Evolutionary conservation across 257 asterid species (phyloP), one percentile per base, ranked within the genome.

Genomic region (Nicotiana attenuata): DNA sequence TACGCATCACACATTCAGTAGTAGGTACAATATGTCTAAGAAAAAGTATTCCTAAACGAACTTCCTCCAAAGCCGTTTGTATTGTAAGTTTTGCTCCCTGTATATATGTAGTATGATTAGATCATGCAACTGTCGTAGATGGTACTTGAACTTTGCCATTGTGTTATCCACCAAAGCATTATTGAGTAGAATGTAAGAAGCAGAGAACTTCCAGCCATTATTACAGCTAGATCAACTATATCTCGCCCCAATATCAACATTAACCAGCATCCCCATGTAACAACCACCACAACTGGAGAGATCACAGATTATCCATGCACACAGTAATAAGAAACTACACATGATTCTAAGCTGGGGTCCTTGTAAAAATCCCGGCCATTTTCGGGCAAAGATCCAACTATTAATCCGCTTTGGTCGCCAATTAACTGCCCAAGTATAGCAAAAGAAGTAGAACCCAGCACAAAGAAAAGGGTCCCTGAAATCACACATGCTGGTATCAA

Each of bases 121-220:
- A 29, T 29, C 33, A 29, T 29, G 33, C 4, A 29, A 4, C 4
- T 29, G 5, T 29, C 33, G 2, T 29, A 29, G 4, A 29, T 2
- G 33, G 33, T 92, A 96, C 99, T 94, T 89, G 99, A 96, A 92
- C 99, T 94, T 91, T 96, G 99, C 99, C 99, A 96, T 78, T 94
- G 99, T 67, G 98, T 96, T 88, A 98, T 94, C 99, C 98, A 96
- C 99, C 98, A 96, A 84, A 96, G 97, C 98, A 96, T 96, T 78
- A 94, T 89, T 3, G 98, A 91, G 80, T 96, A 96, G 89, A 96
- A 96, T 35, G 98, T 96, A 89, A 96, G 85, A 53, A 96, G 93
- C 59, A 96, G 91, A 87, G 98, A 97, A 85, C 88, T 90, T 83
- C 99, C 99, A 81, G 97, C 97, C 99, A 96, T 96, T 90, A 96